Evolutionary conservation across 176 grass and related monocot species (phyloP).

Genomic region (Guadua angustifolia): DNA sequence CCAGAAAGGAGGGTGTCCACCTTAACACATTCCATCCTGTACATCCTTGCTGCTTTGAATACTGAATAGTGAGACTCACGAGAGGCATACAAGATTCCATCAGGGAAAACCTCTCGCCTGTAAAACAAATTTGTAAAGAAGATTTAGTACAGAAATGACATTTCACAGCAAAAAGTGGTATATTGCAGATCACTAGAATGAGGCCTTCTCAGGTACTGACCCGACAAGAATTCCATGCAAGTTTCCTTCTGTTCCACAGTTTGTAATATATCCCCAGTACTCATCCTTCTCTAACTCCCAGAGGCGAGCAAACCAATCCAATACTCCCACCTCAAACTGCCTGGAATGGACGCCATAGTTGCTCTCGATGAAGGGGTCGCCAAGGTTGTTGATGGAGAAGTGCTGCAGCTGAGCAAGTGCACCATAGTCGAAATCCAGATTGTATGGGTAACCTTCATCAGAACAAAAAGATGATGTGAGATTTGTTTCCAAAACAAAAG

Average conservation of each 20-base stretch:
- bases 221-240: constrained; percentile 90
- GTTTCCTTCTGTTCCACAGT: constrained; percentile 93
- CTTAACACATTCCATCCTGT: constrained; percentile 87
- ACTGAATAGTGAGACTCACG: constrained; percentile 85
- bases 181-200: background rate
- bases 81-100: constrained; percentile 78
- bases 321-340: constrained; percentile 84
- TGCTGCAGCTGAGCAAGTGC: constrained; percentile 69
- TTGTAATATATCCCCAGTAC: constrained; percentile 94
- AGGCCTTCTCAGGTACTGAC: constrained; percentile 50
- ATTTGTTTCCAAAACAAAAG: background rate
- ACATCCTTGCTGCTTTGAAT: constrained; percentile 95
- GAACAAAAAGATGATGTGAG: background rate
- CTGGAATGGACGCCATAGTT: constrained; percentile 90
- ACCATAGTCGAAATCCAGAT: constrained; percentile 86
- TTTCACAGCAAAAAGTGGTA: background rate
- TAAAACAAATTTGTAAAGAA: constrained; percentile 31
- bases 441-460: constrained; percentile 79
- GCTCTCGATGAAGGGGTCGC: constrained; percentile 89
- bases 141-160: constrained; percentile 8
- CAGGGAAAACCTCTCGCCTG: constrained; percentile 83
- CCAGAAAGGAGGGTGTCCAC: constrained; percentile 74
- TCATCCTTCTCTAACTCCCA: constrained; percentile 77
- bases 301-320: constrained; percentile 90
- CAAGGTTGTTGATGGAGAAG: constrained; percentile 88